Evolutionary conservation across 257 asterid species (phyloP), one percentile per base, ranked within the genome.

Genomic region (Solanum bulbocastanum): DNA sequence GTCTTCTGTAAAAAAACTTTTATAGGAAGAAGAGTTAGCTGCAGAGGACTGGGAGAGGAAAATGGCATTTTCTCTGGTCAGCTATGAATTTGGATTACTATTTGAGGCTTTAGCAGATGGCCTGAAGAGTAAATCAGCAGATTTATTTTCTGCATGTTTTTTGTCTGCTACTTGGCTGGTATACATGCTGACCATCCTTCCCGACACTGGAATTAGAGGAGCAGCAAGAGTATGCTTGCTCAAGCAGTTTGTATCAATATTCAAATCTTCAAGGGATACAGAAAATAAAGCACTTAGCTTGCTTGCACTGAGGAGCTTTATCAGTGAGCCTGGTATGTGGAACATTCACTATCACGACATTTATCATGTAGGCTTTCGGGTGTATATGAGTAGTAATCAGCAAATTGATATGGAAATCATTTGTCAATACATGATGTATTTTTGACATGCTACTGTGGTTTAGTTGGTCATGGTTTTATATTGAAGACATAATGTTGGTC

Each of bases 31-130:
- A 85, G 98, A 93, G 89, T 90, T 89, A 87, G 90, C 92, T 30
- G 94, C 92, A 44, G 93, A 91, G 88, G 92, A 91, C 83, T 96
- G 99, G 98, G 99, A 96, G 89, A 93, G 90, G 84, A 94, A 91
- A 90, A 93, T 93, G 92, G 95, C 96, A 1, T 94, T 90, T 87
- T 90, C 89, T 72, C 91, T 96, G 11, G 97, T 95, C 75, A 93
- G 95, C 95, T 96, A 96, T 90, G 99, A 96, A 86, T 96, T 95
- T 37, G 99, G 98, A 5, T 85, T 96, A 42, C 83, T 96, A 30
- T 95, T 95, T 88, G 99, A 94, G 90, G 98, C 94, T 87, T 90
- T 96, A 65, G 96, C 96, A 33, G 95, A 93, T 89, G 97, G 99
- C 18, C 79, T 95, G 74, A 91, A 92, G 36, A 92, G 97, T 58